phyloP scores from a whole-genome alignment of 1,284 basidiomycete species.

The Cryptococcus depauperatus region DNA sequence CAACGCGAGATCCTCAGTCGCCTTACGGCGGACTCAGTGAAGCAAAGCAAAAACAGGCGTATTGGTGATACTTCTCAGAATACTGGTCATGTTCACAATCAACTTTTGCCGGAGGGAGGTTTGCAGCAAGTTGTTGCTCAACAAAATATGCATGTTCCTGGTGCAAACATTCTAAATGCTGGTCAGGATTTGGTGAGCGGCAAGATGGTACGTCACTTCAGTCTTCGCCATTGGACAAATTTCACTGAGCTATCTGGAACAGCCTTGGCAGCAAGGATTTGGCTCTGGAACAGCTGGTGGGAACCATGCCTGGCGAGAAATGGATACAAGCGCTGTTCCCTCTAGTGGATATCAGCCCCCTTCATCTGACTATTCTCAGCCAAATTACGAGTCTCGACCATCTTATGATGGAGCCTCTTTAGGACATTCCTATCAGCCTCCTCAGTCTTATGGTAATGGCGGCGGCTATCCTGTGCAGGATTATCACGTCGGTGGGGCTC shows the following conservation, averaged over 20 bases:
- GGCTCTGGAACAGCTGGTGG: constrained; percentile 44
- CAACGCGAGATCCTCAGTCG: constrained; percentile 55
- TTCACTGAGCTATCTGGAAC: neutral
- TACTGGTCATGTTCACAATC: constrained; percentile 41
- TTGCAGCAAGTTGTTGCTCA: constrained; percentile 41
- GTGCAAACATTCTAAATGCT: constrained; percentile 35
- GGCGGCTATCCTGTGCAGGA: neutral
- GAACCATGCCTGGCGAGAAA: constrained; percentile 34
- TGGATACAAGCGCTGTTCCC: neutral
- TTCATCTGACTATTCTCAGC: neutral
- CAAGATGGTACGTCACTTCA: constrained; percentile 32
- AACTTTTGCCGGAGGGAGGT: constrained; percentile 36
- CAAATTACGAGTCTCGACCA: constrained; percentile 5
- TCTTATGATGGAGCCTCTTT: constrained; percentile 3
- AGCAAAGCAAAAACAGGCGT: constrained; percentile 65
- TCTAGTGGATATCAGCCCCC: neutral
- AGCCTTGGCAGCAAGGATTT: constrained; percentile 44
- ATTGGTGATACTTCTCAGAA: constrained; percentile 39
- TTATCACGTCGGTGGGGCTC: neutral
- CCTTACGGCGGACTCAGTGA: constrained; percentile 59
- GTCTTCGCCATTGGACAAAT: neutral
- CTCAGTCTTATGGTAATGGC: constrained; percentile 2
- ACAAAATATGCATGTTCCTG: constrained; percentile 45
- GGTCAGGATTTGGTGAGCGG: constrained; percentile 42
- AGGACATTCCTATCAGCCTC: constrained; percentile 1